Conservation (phyloP, 805 yeast genomes). For the Saccharomycopsis schoenii region DNA sequence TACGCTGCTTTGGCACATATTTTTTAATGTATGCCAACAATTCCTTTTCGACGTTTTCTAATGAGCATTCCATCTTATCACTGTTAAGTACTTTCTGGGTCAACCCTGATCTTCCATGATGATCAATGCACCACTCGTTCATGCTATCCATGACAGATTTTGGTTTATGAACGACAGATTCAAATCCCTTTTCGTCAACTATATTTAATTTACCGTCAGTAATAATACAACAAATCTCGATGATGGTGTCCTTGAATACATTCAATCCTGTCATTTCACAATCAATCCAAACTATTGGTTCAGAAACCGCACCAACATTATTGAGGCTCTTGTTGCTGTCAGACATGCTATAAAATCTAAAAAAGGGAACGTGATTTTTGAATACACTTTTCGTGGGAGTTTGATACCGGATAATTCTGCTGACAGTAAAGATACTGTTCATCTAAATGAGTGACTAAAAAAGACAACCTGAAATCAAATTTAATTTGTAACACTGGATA, state of each 20-base stretch:
- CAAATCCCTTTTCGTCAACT: conserved; percentile 65
- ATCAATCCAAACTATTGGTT: conserved; percentile 82
- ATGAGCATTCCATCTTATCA: conserved; percentile 30
- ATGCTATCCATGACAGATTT: conserved; percentile 52
- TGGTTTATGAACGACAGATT: conserved; percentile 68
- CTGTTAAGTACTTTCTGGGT: conserved; percentile 58
- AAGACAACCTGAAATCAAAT: neutral
- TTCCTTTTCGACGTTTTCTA: conserved; percentile 54
- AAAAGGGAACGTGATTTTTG: neutral
- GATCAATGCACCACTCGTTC: conserved; percentile 83
- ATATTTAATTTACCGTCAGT: conserved; percentile 76
- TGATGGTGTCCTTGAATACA: conserved; percentile 67
- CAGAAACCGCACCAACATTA: neutral
- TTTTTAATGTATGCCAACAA: conserved; percentile 50
- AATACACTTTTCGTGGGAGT: neutral
- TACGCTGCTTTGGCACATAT: conserved; percentile 40
- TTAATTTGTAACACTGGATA: neutral
- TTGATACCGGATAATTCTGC: neutral
- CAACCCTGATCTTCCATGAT: conserved; percentile 71
- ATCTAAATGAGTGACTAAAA: neutral
- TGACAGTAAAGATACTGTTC: neutral
- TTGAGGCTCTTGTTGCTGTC: neutral
- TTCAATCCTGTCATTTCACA: conserved; percentile 98
- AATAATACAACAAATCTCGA: conserved; percentile 83
- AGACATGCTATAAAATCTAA: neutral